Evolutionary conservation across 1,139 yeast genomes (phyloP).

Genomic region (Casaregolazyma suthepensis): DNA sequence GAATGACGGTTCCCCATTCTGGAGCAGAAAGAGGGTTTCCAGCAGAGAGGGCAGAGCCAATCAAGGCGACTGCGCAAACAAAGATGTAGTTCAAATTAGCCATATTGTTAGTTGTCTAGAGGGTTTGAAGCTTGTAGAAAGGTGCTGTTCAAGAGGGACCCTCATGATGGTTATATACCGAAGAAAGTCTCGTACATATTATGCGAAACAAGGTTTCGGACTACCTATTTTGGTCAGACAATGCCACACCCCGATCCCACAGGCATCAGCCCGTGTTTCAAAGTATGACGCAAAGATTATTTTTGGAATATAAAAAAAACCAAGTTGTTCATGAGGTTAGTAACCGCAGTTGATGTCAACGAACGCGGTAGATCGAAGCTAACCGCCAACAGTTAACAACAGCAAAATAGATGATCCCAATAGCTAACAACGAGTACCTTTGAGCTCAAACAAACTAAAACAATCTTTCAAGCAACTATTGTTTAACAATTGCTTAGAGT

Average conservation of each 20-base stretch:
- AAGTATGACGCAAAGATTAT: not conserved
- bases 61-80: constrained; percentile 18
- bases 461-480: not conserved
- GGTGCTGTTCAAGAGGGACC: not conserved
- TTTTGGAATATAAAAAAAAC: constrained; percentile 8
- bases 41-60: constrained; percentile 25
- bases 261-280: not conserved
- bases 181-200: not conserved
- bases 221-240: not conserved
- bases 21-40: constrained; percentile 27
- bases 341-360: not conserved
- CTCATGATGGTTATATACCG: not conserved
- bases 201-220: not conserved
- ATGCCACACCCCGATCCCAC: not conserved
- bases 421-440: not conserved
- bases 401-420: not conserved
- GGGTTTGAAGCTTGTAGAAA: not conserved
- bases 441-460: not conserved
- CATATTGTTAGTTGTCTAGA: not conserved
- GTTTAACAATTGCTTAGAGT: not conserved
- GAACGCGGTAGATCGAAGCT: not conserved
- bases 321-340: constrained; percentile 4
- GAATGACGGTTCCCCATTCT: constrained; percentile 27
- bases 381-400: not conserved
- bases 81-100: not conserved